A percentile compares a stretch with the other conserved stretches of the same genome.
phyloP scores from a whole-genome alignment of 73 alveolate species.

The Paramecium sonneborni region DNA sequence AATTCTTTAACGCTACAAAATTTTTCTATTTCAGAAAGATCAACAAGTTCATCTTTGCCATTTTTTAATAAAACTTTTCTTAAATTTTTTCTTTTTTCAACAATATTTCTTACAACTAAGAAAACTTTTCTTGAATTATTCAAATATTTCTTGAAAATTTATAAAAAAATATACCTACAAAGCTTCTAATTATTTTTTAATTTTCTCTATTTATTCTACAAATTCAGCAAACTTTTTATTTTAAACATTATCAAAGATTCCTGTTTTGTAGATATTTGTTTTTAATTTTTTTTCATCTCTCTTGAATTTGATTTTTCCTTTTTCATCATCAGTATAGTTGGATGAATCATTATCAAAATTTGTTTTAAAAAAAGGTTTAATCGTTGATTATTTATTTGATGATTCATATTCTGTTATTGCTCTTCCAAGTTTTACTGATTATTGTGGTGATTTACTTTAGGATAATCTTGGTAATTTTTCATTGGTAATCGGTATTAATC shows the following conservation, averaged over 20 bases:
- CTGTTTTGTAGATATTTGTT: not conserved
- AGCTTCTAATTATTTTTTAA: not conserved
- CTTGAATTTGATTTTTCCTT: not conserved
- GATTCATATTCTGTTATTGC: not conserved
- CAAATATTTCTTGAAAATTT: not conserved
- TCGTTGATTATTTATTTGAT: not conserved
- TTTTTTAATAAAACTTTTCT: not conserved
- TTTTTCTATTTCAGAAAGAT: not conserved
- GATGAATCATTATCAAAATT: not conserved
- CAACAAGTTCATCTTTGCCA: not conserved
- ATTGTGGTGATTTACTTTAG: not conserved
- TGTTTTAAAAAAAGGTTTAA: not conserved
- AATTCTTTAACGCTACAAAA: not conserved
- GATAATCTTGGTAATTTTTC: conserved; percentile 17
- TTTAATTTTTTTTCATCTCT: not conserved
- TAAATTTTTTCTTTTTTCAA: not conserved
- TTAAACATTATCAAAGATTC: not conserved
- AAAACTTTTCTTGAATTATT: not conserved
- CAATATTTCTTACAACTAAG: not conserved
- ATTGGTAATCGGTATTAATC: not conserved
- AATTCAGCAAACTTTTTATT: not conserved
- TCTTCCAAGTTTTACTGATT: not conserved
- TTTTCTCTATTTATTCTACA: not conserved
- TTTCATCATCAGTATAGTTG: not conserved
- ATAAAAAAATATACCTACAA: not conserved